Percentiles rank a stretch among this genome's conserved stretches.
Evolutionary conservation across 345 rosid species (phyloP).

Genomic region (Gossypium australe): DNA sequence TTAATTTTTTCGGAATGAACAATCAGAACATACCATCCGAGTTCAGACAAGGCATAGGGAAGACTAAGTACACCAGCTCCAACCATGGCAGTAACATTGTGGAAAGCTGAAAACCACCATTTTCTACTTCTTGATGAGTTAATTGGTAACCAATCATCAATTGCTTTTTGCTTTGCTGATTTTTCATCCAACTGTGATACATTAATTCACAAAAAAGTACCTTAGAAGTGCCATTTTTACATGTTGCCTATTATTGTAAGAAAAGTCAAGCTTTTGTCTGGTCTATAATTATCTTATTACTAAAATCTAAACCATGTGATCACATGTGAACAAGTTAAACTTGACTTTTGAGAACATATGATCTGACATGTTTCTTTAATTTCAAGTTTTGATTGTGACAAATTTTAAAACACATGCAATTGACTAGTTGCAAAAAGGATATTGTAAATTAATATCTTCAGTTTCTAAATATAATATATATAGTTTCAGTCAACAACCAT

Average conservation of each 20-base stretch:
- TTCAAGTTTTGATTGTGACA: background rate
- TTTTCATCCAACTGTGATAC: background rate
- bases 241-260: background rate
- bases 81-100: constrained; percentile 90
- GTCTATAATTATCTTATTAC: background rate
- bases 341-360: background rate
- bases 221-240: too few relatives aligned
- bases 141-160: constrained; percentile 76
- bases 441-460: background rate
- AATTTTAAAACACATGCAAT: background rate
- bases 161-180: constrained; percentile 24
- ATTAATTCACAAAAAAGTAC: background rate
- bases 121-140: constrained; percentile 67
- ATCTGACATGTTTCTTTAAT: background rate
- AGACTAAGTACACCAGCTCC: constrained; percentile 91
- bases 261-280: background rate
- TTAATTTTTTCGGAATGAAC: background rate
- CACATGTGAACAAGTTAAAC: background rate
- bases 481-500: background rate
- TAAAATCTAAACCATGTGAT: background rate
- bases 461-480: background rate
- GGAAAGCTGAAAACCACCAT: constrained; percentile 94
- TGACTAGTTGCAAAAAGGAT: background rate
- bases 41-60: constrained; percentile 70
- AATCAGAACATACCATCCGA: constrained; percentile 54